Conservation (phyloP, 345 rosid species). For the Eucalyptus rudis region DNA sequence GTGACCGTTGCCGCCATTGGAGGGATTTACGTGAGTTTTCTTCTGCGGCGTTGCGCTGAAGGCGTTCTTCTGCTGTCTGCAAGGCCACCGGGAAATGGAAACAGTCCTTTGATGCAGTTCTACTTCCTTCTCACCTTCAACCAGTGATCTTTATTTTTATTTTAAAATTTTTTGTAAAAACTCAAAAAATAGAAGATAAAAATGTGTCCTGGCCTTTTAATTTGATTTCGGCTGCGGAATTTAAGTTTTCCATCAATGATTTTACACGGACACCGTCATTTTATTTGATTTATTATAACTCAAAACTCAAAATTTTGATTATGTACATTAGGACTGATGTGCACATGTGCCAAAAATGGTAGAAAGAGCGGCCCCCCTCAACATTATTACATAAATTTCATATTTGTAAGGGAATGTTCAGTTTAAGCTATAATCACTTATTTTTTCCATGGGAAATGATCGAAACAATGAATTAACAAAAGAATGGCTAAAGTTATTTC, state of each 20-base stretch:
- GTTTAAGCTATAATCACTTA: fast-evolving
- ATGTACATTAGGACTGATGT: fast-evolving
- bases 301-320: fast-evolving
- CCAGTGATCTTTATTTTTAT: neutral
- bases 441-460: fast-evolving
- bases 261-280: neutral
- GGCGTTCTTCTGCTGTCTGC: neutral
- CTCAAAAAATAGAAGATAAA: neutral
- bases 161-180: neutral
- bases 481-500: neutral
- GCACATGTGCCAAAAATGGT: neutral
- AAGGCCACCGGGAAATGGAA: neutral
- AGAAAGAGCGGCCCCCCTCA: fast-evolving
- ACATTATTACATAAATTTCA: neutral
- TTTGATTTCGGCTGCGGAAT: neutral
- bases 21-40: neutral
- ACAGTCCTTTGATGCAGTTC: neutral
- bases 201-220: neutral
- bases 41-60: neutral
- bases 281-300: neutral
- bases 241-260: neutral
- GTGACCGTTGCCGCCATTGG: neutral
- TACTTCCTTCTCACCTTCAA: neutral
- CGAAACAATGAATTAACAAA: neutral
- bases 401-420: neutral